Evolutionary conservation across 352 stramenopile species (phyloP), one percentile per base, ranked within the genome.

Genomic region (Phytophthora quininea): DNA sequence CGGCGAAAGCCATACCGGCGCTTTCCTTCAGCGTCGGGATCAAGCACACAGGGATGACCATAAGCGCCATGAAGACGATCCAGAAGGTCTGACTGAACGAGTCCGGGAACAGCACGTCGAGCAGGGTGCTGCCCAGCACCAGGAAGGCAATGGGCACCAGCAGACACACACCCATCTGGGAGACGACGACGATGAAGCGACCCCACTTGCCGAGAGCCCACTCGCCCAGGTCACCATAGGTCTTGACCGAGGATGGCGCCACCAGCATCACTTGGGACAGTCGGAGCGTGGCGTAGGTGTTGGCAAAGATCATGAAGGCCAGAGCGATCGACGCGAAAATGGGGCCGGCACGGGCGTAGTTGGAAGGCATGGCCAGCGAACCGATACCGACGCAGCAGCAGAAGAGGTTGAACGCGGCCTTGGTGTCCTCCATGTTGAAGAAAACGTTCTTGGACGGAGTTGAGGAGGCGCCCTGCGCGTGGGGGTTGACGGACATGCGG

Each of bases 1-100:
- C 74, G 14, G 71, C 71, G 19, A 78, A 73, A 11, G 74, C 74
- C 8, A 69, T 49, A 24, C 43, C 43, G 14, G 43, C 43, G 29
- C 43, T 49, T n/a, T 49, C 43, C 43, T 49, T 49, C 11, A 49
- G 43, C 43, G 43, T 49, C 43, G 43, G 43, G 43, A 49, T 49
- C 43, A 49, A 27, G 43, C 43, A 49, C 8, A 49, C 43, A 1
- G 43, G 43, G 6, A 49, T 49, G 43, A 49, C 43, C 43, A 24
- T 49, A 2, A 49, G 3, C 43, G 43, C 43, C 43, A 49, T 49
- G 43, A 49, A 49, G 43, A 49, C 29, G 43, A 27, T 49, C 43
- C 43, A 49, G 43, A 49, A 49, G 2, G 43, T 49, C 43, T 49
- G 43, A 24, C 43, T 49, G 43, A 49, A 49, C 43, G 43, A 49